A percentile compares a stretch with the other conserved stretches of the same genome.
phyloP scores from a whole-genome alignment of 2,329 filamentous ascomycete species.

The Capronia americana region DNA sequence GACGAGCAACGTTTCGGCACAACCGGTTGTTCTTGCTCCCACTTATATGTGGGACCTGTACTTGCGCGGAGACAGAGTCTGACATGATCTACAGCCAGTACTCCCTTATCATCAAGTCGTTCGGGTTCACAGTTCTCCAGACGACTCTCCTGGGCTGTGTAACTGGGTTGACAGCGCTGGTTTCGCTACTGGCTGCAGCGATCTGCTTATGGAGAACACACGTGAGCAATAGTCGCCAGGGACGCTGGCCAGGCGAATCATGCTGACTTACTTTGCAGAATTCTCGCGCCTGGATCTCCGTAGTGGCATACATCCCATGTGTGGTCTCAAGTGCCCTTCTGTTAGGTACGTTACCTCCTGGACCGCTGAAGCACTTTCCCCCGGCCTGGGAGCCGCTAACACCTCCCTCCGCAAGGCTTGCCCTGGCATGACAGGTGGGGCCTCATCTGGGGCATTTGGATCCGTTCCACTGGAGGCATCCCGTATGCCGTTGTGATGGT shows the following conservation, averaged over 20 bases:
- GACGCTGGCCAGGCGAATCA: no score
- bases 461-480: conserved; percentile 48
- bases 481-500: conserved; percentile 51
- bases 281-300: conserved; percentile 40
- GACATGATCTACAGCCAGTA: conserved; percentile 41
- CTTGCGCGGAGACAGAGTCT: no score
- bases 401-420: conserved; percentile 38
- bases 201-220: conserved; percentile 42
- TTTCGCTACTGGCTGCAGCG: conserved; percentile 43
- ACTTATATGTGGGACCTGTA: no score
- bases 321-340: conserved; percentile 49
- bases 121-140: conserved; percentile 59
- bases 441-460: conserved; percentile 48
- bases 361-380: no score
- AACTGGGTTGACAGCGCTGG: conserved; percentile 37
- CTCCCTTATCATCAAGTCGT: conserved; percentile 54
- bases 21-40: no score
- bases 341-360: background rate
- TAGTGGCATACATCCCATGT: conserved; percentile 46
- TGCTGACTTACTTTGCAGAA: conserved; percentile 24
- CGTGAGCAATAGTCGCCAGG: background rate
- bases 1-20: no score
- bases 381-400: background rate
- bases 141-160: conserved; percentile 58
- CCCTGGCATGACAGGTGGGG: conserved; percentile 50